Conservation (phyloP, 192 early-diverging fungal species). For the Thamnidium elegans region DNA sequence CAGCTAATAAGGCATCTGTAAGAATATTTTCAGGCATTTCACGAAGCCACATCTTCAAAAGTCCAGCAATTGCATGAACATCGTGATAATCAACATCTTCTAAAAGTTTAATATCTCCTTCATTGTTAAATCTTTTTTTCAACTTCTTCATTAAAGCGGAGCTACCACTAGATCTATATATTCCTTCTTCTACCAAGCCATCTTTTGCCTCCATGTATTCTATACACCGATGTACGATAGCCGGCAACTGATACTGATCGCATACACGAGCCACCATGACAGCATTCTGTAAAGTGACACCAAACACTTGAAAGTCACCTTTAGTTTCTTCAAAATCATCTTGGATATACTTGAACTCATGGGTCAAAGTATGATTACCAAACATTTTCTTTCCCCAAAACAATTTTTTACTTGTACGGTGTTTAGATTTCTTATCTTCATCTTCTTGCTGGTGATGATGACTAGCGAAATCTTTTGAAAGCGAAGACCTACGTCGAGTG, state of each 20-base stretch:
- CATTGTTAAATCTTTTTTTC: conserved; percentile 77
- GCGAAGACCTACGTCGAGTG: not conserved
- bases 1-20: conserved; percentile 73
- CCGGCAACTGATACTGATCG: conserved; percentile 79
- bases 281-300: conserved; percentile 75
- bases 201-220: conserved; percentile 92
- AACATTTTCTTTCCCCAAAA: conserved; percentile 29
- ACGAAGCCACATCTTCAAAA: conserved; percentile 90
- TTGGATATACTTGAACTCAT: not conserved
- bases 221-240: conserved; percentile 93
- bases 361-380: not conserved
- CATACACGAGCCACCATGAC: conserved; percentile 68
- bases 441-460: not conserved
- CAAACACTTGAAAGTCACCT: conserved; percentile 55
- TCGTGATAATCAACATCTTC: conserved; percentile 67
- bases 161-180: conserved; percentile 89
- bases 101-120: conserved; percentile 76
- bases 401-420: conserved; percentile 15
- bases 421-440: conserved; percentile 21
- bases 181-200: conserved; percentile 89
- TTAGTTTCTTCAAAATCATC: conserved; percentile 20
- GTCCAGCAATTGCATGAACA: conserved; percentile 86
- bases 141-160: conserved; percentile 67
- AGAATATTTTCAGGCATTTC: conserved; percentile 88
- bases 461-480: conserved; percentile 1